Base-by-base conservation (phyloP, 768 basidiomycete genomes). In the Lactarius sanguifluus region DNA sequence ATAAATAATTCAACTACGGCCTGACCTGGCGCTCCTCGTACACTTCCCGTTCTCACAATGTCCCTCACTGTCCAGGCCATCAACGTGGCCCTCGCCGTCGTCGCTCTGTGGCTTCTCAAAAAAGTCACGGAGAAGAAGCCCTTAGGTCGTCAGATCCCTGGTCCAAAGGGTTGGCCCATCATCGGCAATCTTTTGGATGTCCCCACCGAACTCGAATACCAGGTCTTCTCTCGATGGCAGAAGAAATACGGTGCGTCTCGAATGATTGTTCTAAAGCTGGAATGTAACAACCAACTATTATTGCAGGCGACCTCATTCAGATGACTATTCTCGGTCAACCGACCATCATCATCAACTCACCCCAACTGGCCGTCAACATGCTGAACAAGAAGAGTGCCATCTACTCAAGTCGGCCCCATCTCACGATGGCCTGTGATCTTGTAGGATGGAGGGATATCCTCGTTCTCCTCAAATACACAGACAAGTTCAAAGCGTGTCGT, bases 341-440 rank as follows among this genome's bases (percentile, higher is more conserved):
- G 2, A 64, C 73, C 4, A 65, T 74, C 54, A 68, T 75, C 50
- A 67, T 75, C 34, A 73, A 73, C 61, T 71, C 72, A 8, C 64
- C 65, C 1, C 45, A 71, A 54, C 45, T 66, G 2, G 70, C 71
- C 8, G 57, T 60, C 16, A 72, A 74, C 0, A 71, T 75, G 32
- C 66, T 75, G 4, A 69, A 73, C 62, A 72, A 72, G 60, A 74
- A 74, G 57, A 72, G 74, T 43, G 64, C 68, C 9, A 68, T 74
- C 15, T 73, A 75, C 70, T 74, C 70, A 13, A 67, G 65, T 54
- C 62, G 69, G 41, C 71, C 73, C 8, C 64, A 68, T n/a, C 58
- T 72, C 2, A 64, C 70, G 7, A 72, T 71, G 70, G 70, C 70
- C 1, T 69, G 69, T 15, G 70, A 71, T 50, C 70, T 71, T 20